Evolutionary conservation across 495 filamentous ascomycete genomes (phyloP).

Genomic region (Penicillium cataractarum): DNA sequence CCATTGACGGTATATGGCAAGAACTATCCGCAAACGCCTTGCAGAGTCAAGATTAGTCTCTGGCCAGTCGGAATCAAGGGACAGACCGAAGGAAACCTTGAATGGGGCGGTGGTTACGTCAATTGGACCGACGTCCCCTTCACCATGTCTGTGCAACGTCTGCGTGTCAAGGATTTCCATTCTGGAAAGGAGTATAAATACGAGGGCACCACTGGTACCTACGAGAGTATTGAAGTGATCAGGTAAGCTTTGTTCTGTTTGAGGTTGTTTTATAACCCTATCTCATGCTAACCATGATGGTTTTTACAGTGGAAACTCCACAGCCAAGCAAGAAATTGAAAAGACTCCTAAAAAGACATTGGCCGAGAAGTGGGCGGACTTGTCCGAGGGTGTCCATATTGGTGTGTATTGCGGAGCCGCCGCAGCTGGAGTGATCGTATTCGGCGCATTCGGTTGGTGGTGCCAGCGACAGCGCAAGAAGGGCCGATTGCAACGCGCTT

Average conservation of each 20-base stretch:
- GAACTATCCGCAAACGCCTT: slow-evolving; percentile 80
- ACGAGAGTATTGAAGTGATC: slow-evolving; percentile 44
- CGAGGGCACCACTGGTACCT: slow-evolving; percentile 32
- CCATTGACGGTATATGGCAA: slow-evolving; percentile 41
- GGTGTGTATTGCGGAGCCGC: slow-evolving; percentile 22
- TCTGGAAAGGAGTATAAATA: slow-evolving; percentile 42
- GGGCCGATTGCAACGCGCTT: slow-evolving; percentile 24
- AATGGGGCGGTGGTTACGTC: slow-evolving; percentile 76
- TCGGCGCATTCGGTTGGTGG: slow-evolving; percentile 14
- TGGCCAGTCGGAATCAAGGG: slow-evolving; percentile 40
- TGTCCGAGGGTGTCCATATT: slow-evolving; percentile 53
- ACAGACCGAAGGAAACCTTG: slow-evolving; percentile 52
- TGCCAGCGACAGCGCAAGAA: slow-evolving; percentile 20
- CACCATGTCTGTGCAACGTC: slow-evolving; percentile 63
- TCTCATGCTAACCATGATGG: slow-evolving; percentile 15
- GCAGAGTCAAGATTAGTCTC: slow-evolving; percentile 27
- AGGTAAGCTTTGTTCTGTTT: slow-evolving; percentile 33
- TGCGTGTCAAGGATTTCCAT: slow-evolving; percentile 41
- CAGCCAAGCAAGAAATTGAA: slow-evolving; percentile 38
- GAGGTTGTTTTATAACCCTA: slow-evolving; percentile 33
- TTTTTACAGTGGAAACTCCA: slow-evolving; percentile 57
- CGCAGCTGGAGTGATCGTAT: neutral
- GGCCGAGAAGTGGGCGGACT: slow-evolving; percentile 59
- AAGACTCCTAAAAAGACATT: slow-evolving; percentile 43
- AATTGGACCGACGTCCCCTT: slow-evolving; percentile 62